A percentile compares a stretch with the other conserved stretches of the same genome.
phyloP scores from a whole-genome alignment of 2,329 filamentous ascomycete genomes.

The Trichophyton rubrum region DNA sequence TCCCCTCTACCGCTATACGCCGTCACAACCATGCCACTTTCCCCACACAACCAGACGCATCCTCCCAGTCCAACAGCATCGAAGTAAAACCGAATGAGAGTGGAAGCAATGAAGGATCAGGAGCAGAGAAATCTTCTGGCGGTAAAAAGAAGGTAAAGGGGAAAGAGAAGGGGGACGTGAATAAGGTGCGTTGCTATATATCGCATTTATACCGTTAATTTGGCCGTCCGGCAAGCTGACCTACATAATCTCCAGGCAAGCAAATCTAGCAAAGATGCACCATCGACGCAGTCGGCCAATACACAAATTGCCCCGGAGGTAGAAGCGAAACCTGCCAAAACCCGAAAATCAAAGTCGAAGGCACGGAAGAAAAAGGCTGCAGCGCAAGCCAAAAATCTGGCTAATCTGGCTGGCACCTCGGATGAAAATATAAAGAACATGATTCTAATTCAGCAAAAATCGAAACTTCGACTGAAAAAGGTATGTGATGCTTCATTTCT shows the following conservation, averaged over 20 bases:
- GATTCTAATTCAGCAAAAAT: neutral
- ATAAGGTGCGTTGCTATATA: neutral
- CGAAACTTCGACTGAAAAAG: neutral
- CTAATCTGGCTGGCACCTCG: neutral
- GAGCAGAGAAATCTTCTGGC: neutral
- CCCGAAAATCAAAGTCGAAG: neutral
- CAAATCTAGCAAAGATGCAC: neutral
- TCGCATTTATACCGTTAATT: neutral
- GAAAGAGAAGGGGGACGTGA: neutral
- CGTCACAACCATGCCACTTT: neutral
- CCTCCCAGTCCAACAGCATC: neutral
- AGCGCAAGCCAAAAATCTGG: neutral
- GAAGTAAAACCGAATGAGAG: neutral
- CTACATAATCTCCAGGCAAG: neutral
- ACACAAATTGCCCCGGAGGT: neutral
- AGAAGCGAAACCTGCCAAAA: neutral
- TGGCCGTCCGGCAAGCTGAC: neutral
- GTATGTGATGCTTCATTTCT: neutral
- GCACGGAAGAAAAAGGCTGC: neutral
- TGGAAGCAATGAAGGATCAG: neutral
- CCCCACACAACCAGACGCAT: neutral
- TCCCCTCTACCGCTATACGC: neutral
- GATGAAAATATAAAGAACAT: neutral
- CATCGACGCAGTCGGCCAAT: neutral
- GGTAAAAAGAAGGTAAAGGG: neutral